Evolutionary conservation across 192 early-diverging fungal species (phyloP), one percentile per base, ranked within the genome.

Genomic region (Podila epigama): DNA sequence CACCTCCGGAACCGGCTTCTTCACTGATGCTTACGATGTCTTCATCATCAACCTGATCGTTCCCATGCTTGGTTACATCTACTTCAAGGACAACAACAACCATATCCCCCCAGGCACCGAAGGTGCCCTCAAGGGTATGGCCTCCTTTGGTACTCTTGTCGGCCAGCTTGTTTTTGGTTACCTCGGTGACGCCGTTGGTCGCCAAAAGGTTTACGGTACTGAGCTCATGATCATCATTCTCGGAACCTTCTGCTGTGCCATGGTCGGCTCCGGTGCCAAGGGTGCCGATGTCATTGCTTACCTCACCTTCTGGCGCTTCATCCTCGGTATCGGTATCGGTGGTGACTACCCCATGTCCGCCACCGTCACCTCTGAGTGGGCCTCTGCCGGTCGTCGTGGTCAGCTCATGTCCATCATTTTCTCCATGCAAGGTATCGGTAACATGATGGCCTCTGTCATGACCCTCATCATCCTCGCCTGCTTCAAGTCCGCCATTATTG

Each of bases 21-120:
- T 97, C 70, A 93, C 93, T 62, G 95, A 98, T 81, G 91, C 95
- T 31, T 97, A 97, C 78, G 97, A 98, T 82, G 91, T 95, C 63
- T 97, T 97, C 75, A 90, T 96, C 67, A 98, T 98, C 80, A 93
- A 93, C 72, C 83, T 97, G 69, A 90, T 93, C n/a, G 86, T 94
- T 28, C 90, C 93, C 58, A 98, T 98, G 89, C 81, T 96, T 39
- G 89, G 89, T 7, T 92, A 87, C 67, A 84, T 91, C 18, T 93
- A 92, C 79, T 92, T 82, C 68, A 70, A 69, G 59, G 67, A 65
- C 44, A 50, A 66, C 51, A 65, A 82, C 25, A 70, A 82, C 15
- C 88, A 85, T 29, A 83, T 92, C 54, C 91, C 92, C 20, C 71
- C 82, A 31, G 79, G 86, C 42, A 87, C 90, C 63, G 97, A 83